Evolutionary conservation across 257 asterid species (phyloP), one percentile per base, ranked within the genome.

Genomic region (Nicotiana attenuata): DNA sequence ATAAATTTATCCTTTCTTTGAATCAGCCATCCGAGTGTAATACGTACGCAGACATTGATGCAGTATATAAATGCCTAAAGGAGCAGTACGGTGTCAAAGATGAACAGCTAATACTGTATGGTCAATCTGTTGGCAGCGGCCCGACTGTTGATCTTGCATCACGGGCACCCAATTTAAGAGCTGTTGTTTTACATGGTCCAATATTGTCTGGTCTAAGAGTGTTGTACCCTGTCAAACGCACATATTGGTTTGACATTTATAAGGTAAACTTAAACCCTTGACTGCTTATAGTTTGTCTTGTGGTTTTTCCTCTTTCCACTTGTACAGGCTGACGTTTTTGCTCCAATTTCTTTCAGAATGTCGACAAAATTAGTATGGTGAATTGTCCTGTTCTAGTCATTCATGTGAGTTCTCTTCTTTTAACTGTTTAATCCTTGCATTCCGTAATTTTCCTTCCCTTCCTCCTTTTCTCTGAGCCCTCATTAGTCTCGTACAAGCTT

Each of bases 61-160:
- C 97, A 79, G 97, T 97, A 83, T 97, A 97, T 88, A 93, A 93
- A 85, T 97, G 99, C 92, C 94, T 94, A 79, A 94, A 93, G 91
- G 98, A 97, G 92, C 88, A 92, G 85, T 97, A 94, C 79, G 95
- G 92, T 81, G 97, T 97, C 66, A 92, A 91, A 88, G 98, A 97
- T 53, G 99, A 97, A 84, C 94, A 94, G 80, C 81, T 94, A 82
- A 94, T 97, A 89, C 84, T 97, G 29, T 97, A 94, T 79, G 99
- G 98, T 59, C 98, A 97, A 88, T 97, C 99, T 20, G 99, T 97
- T 81, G 99, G 99, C 79, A 97, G 99, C 41, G 99, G 99, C 79
- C 99, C 99, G 78, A 94, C 99, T 67, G 85, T 92, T 57, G 98
- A 97, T 90, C 98, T 94, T 67, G 98, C 98, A 55, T 91, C 99